Conservation (phyloP, 768 basidiomycete species). For the Rhodocollybia butyracea region DNA sequence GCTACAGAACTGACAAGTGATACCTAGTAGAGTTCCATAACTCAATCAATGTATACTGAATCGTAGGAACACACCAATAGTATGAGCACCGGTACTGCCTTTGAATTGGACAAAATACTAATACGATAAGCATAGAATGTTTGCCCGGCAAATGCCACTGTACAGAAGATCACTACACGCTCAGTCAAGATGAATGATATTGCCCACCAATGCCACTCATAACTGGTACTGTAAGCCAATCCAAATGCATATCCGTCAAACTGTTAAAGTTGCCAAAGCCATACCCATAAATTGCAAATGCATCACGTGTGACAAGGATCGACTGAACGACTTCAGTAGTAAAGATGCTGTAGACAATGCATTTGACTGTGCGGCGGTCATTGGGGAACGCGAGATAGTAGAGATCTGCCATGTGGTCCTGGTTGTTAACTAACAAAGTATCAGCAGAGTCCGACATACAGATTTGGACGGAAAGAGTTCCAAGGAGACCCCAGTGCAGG, state of each 20-base stretch:
- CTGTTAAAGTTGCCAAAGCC: background rate
- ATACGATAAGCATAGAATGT: conserved; percentile 1
- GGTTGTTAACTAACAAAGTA: background rate
- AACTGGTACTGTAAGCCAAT: conserved; percentile 1
- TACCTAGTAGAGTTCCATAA: background rate
- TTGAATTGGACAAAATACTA: background rate
- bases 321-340: conserved; percentile 4
- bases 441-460: conserved; percentile 1
- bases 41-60: background rate
- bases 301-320: background rate
- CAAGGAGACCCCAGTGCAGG: conserved; percentile 13
- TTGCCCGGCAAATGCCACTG: background rate
- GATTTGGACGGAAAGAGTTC: conserved; percentile 9
- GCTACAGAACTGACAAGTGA: background rate
- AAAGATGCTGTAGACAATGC: background rate
- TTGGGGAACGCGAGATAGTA: conserved; percentile 11
- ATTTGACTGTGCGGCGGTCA: background rate
- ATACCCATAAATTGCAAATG: background rate
- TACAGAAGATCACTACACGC: background rate
- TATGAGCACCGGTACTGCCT: background rate
- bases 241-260: background rate
- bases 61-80: background rate
- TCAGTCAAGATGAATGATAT: background rate
- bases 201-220: conserved; percentile 1
- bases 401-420: too few species aligned